Evolutionary conservation across 208 protist species (phyloP), one percentile per base, ranked within the genome.

Genomic region (Leishmania turanica): DNA sequence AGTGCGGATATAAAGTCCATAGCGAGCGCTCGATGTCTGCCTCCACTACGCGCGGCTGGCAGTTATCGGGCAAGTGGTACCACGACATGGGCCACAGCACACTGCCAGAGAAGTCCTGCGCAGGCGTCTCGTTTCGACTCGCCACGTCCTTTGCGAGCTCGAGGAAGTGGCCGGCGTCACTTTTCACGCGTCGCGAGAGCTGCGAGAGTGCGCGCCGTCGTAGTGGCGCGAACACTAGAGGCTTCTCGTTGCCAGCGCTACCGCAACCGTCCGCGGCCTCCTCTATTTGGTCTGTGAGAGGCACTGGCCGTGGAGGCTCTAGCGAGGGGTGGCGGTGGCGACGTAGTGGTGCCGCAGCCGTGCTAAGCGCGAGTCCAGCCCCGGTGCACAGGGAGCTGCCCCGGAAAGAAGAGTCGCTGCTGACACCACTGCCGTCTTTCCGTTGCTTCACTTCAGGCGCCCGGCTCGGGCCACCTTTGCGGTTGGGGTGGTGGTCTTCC

Each of bases 11-110:
- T 27, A 97, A 86, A 42, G 72, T 53, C 93, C 95, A 97, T 51
- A 97, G 84, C 1, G 91, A 95, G 47, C 95, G 91, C 80, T 90
- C 73, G 45, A 96, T 88, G 79, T 97, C 95, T 15, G 89, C 90
- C 66, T 94, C 88, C 60, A 97, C 84, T 24, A 97, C 88, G 27
- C 89, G 87, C 9, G 87, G 85, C 73, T 95, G 92, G 87, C 94
- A 97, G 86, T 96, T 97, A 19, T 91, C 89, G 19, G 92, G 86
- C 24, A 94, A 82, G 34, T 72, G 58, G 69, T 85, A 77, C 73
- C 77, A 81, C 75, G 66, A 54, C 53, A 79, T 80, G 34, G 81
- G 80, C 31, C 75, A 69, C 42, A 77, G 56, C 27, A 73, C 54
- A 42, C 72, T 68, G 62, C 56, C 64, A 8, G 72, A 65, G 34